A percentile compares a stretch with the other conserved stretches of the same genome.
phyloP scores from a whole-genome alignment of 2,329 filamentous ascomycete species.

The Ophiocordyceps polyrhachis-furcata region DNA sequence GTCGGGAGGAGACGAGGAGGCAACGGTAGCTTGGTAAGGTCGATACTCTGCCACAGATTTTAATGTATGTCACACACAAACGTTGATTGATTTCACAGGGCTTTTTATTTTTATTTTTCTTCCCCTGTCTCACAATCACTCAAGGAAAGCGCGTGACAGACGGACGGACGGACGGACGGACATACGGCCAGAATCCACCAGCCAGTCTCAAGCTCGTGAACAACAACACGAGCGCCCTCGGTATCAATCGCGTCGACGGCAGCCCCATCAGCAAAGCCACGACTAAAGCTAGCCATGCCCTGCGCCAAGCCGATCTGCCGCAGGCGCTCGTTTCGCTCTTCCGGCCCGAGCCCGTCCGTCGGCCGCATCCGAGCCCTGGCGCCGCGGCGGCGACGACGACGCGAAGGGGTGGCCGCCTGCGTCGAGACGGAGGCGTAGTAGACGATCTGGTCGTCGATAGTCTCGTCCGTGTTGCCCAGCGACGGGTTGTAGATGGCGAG shows the following conservation, averaged over 20 bases:
- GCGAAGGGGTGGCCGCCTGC: conserved; percentile 19
- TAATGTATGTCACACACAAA: no score
- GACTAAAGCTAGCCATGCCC: conserved; percentile 86
- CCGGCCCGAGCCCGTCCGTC: conserved; percentile 27
- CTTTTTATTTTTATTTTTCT: not conserved
- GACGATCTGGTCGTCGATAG: conserved; percentile 65
- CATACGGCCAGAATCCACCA: conserved; percentile 96
- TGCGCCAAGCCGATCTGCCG: conserved; percentile 91
- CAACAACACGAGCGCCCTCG: conserved; percentile 65
- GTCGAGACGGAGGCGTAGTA: conserved; percentile 61
- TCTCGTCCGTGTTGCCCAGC: conserved; percentile 40
- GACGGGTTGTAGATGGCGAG: conserved; percentile 90
- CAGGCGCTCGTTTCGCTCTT: conserved; percentile 68
- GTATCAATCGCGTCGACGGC: conserved; percentile 78
- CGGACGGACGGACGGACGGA: no score
- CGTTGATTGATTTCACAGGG: no score
- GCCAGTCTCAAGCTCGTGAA: conserved; percentile 71
- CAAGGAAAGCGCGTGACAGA: conserved; percentile 2
- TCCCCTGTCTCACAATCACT: no score
- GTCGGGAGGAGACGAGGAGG: conserved; percentile 29
- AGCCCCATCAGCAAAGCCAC: conserved; percentile 63
- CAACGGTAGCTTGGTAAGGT: conserved; percentile 54
- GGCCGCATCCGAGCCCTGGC: conserved; percentile 7
- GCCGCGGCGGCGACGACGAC: conserved; percentile 16
- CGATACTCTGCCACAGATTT: conserved; percentile 29